Conservation (phyloP, 129 eudicot species). For the Ambrosia trifida region DNA sequence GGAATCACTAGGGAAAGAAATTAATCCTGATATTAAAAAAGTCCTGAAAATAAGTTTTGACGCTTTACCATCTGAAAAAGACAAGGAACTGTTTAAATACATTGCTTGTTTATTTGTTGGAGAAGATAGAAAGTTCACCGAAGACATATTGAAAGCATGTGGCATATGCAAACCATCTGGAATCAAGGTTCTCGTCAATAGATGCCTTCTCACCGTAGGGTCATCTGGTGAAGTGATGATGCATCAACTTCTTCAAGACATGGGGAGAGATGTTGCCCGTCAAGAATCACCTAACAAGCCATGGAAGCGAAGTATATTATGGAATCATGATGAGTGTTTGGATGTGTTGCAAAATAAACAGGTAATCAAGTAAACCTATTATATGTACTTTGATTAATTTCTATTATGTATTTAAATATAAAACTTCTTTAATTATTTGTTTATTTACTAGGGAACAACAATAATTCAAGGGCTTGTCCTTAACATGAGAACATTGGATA, state of each 20-base stretch:
- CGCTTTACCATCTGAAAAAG: slow-evolving; percentile 22
- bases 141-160: not conserved
- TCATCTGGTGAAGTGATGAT: not conserved
- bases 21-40: not conserved
- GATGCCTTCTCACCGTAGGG: slow-evolving; percentile 18
- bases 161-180: not conserved
- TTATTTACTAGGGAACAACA: slow-evolving; percentile 18
- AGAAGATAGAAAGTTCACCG: not conserved
- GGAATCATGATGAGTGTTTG: slow-evolving; percentile 12
- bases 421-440: not conserved
- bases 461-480: slow-evolving; percentile 26
- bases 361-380: not conserved
- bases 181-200: not conserved
- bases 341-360: slow-evolving; percentile 5
- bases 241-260: slow-evolving; percentile 34
- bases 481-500: slow-evolving; percentile 3
- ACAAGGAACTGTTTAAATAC: slow-evolving; percentile 16
- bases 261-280: slow-evolving; percentile 32
- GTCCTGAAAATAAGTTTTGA: slow-evolving; percentile 20
- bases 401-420: not conserved
- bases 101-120: slow-evolving; percentile 29
- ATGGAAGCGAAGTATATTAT: slow-evolving; percentile 27
- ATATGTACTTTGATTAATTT: not conserved
- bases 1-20: slow-evolving; percentile 15
- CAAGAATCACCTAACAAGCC: slow-evolving; percentile 36